Evolutionary conservation across 2,329 filamentous ascomycete species (phyloP).

Genomic region (Aspergillus ibericus): DNA sequence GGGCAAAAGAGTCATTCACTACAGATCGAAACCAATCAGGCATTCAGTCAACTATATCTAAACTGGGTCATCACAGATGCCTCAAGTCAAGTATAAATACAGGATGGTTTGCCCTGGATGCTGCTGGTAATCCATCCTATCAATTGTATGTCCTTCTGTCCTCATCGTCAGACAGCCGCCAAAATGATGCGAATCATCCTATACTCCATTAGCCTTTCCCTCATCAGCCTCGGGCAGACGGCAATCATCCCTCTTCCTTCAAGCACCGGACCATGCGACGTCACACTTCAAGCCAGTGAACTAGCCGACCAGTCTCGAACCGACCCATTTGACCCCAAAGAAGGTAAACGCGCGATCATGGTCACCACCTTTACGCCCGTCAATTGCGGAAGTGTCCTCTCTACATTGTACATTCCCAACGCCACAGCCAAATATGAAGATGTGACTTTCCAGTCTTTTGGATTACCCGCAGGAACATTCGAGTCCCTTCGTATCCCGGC

Average conservation of each 20-base stretch:
- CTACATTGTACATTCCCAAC: slow-evolving; percentile 28
- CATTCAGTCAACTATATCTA: neutral
- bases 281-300: neutral
- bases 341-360: slow-evolving; percentile 25
- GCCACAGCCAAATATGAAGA: slow-evolving; percentile 28
- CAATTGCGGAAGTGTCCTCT: slow-evolving; percentile 10
- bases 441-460: slow-evolving; percentile 13
- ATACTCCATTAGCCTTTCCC: neutral
- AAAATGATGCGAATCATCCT: neutral
- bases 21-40: neutral
- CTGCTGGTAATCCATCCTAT: neutral
- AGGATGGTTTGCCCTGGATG: neutral
- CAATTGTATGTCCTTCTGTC: too few relatives aligned
- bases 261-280: slow-evolving; percentile 2
- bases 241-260: neutral
- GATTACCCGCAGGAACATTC: slow-evolving; percentile 30
- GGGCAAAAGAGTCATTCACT: neutral
- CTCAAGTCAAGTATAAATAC: neutral
- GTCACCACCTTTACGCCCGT: slow-evolving; percentile 29
- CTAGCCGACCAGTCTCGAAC: slow-evolving; percentile 23
- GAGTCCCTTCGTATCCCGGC: slow-evolving; percentile 24
- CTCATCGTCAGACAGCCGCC: neutral
- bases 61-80: neutral
- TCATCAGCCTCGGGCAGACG: neutral
- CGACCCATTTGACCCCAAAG: slow-evolving; percentile 28